phyloP scores from a whole-genome alignment of 2,329 filamentous ascomycete genomes.

The Tolypocladium album region DNA sequence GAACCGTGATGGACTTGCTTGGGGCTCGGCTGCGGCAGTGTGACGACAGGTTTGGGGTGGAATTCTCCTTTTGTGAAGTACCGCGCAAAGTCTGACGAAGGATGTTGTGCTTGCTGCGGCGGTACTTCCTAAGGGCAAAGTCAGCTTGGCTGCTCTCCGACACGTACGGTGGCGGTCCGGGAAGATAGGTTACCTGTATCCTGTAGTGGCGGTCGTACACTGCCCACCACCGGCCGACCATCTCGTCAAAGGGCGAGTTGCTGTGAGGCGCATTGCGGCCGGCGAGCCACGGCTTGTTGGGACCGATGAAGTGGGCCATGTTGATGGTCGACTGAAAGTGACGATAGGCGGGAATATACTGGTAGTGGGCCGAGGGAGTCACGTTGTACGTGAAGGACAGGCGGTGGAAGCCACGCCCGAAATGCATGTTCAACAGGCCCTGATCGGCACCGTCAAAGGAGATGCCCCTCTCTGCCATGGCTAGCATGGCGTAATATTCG shows the following conservation, averaged over 20 bases:
- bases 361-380: constrained; percentile 92
- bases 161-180: not conserved
- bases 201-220: constrained; percentile 84
- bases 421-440: constrained; percentile 91
- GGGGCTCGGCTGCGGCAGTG: not conserved
- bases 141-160: not conserved
- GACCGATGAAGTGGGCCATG: constrained; percentile 89
- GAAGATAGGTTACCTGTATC: constrained; percentile 28
- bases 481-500: constrained; percentile 76
- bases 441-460: constrained; percentile 98
- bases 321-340: constrained; percentile 87
- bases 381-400: constrained; percentile 95
- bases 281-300: constrained; percentile 77
- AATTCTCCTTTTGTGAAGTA: constrained; percentile 46
- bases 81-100: constrained; percentile 29
- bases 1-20: not conserved
- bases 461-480: constrained; percentile 74
- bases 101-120: constrained; percentile 2
- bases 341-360: constrained; percentile 89
- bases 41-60: constrained; percentile 21
- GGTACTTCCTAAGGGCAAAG: constrained; percentile 8
- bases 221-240: constrained; percentile 85
- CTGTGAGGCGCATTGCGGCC: constrained; percentile 45
- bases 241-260: constrained; percentile 64
- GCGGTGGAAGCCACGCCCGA: constrained; percentile 71